phyloP scores from a whole-genome alignment of 345 rosid species.

The Ricinus communis region DNA sequence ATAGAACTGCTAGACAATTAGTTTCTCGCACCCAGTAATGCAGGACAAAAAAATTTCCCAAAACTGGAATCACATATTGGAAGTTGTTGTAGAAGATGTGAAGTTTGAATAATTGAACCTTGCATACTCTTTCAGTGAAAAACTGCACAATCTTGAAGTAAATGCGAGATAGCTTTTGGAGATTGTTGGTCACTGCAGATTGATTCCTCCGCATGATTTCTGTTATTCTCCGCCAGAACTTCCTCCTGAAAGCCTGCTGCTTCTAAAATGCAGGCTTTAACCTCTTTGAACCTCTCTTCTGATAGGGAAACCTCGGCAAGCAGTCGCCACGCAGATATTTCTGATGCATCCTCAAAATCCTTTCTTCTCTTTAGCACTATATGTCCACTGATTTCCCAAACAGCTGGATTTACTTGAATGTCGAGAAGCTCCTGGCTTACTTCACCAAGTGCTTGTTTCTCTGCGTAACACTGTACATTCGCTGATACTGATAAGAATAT shows the following conservation, averaged over 20 bases:
- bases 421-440: slow-evolving; percentile 71
- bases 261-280: slow-evolving; percentile 54
- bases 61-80: no score
- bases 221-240: no score
- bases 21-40: no score
- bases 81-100: no score
- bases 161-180: slow-evolving; percentile 5
- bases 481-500: neutral
- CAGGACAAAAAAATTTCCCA: no score
- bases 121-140: slow-evolving; percentile 3
- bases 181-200: slow-evolving; percentile 8
- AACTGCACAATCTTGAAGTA: slow-evolving; percentile 20
- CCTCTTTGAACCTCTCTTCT: slow-evolving; percentile 72
- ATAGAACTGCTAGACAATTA: no score
- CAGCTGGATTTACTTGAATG: slow-evolving; percentile 92
- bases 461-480: slow-evolving; percentile 76
- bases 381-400: slow-evolving; percentile 90
- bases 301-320: slow-evolving; percentile 88
- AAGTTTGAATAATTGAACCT: no score
- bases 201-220: slow-evolving; percentile 17
- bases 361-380: slow-evolving; percentile 86
- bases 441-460: slow-evolving; percentile 91
- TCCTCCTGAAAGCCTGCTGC: slow-evolving; percentile 25
- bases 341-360: slow-evolving; percentile 83
- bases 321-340: slow-evolving; percentile 80